Base-by-base conservation (phyloP, 805 yeast species). In the Cyberlindnera mrakii region DNA sequence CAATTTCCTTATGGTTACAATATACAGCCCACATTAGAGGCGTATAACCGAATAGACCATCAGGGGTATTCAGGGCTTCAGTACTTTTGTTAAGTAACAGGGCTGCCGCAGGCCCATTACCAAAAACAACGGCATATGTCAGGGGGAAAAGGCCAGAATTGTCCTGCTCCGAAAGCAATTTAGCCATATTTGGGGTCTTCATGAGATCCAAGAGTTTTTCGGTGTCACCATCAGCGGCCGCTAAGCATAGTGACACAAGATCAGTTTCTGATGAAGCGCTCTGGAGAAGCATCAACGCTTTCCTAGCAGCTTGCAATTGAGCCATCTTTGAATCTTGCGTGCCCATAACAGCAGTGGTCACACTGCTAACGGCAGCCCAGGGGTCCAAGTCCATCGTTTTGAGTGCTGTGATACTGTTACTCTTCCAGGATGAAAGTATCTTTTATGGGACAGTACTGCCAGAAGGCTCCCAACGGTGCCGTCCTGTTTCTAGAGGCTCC, bases 1-100 rank as follows among this genome's bases (percentile, higher is more conserved):
- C 80, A 36, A 82, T 70, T 11, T 72, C 70, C 45, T 74, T 60
- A 42, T 77, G 76, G 42, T 78, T 74, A 50, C 81, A 70, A 51
- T 80, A 74, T 3, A 86, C 77, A 0, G 95, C 90, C 96, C 96
- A 87, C 93, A 85, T 86, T 36, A 85, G 61, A 10, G 96, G 87
- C 0, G 87, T 74, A 60, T 77, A 80, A 3, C 75, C 70, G 19
- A 75, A 58, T 18, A 76, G 43, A 2, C 69, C 63, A 51, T 82
- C 90, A 8, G 47, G 43, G 32, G 37, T 46, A 30, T 48, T 45
- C n/a, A 48, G 15, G 2, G 39, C 37, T 13, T 40, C 41, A 3
- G 43, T 39, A 37, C 49, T 41, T 35, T 45, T 45, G 37, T 44
- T 43, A 31, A 48, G 27, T 5, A 48, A 15, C 14, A 48, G 30